Evolutionary conservation across 2,329 filamentous ascomycete species (phyloP), one percentile per base, ranked within the genome.

Genomic region (Monosporascus sp.): DNA sequence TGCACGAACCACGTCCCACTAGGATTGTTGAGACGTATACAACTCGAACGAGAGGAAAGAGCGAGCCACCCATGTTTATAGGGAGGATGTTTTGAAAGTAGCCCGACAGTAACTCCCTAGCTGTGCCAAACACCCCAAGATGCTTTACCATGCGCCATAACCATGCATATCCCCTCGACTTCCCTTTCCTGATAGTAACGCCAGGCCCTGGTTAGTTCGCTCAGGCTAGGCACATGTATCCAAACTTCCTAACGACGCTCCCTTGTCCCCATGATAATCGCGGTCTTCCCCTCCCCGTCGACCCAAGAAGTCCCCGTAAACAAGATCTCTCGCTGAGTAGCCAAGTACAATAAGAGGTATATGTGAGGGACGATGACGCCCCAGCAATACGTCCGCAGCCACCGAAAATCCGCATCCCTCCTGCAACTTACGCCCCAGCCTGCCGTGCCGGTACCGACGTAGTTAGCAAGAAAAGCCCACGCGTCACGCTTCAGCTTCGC

Each of bases 321-420:
- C 54, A 80, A 78, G 17, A 92, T 70, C 55, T 77, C 77, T 35
- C 86, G 77, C 52, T 81, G 77, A 61, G 86, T 93, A 0, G 85
- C 87, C 15, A 91, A 70, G 65, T 88, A 93, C 0, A 96, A 69
- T 39, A 92, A 67, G 4, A 94, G 70, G 67, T 90, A 96, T 36
- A 89, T 77, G 62, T 95, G 86, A 51, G 83, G 79, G 0, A 83
- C 82, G 1, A 90, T 73, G 57, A 86, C 80, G 0, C 88, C 91
- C 86, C 89, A 96, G 64, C 89, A 89, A 65, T 88, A 94, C 1
- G 93, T 68, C 36, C 83, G 79, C 2, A 95, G 68, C 53, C 75
- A 72, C 11, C 65, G 69, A 60, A 73, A 77, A 4, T 61, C 65
- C 24, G 62, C 61, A 48, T 77, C 73, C 25, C 82, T 72, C 15